phyloP scores from a whole-genome alignment of 768 basidiomycete species.

The Chalciporus sphaerocephalus region DNA sequence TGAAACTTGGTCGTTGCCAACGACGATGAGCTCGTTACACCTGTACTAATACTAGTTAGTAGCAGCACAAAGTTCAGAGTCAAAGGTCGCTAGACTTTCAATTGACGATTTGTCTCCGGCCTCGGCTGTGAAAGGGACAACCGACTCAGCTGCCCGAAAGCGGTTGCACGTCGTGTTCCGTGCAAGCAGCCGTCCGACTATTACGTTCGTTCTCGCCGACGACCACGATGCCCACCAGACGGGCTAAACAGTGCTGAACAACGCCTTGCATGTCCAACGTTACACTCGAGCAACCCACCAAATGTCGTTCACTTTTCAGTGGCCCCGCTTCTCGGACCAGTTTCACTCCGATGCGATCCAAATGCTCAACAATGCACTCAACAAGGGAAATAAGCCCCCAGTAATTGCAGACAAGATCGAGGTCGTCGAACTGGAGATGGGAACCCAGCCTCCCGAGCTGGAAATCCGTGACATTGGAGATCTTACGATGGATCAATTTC shows the following conservation, averaged over 20 bases:
- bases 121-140: not conserved
- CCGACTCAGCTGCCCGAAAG: not conserved
- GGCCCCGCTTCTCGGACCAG: slow-evolving; percentile 95
- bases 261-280: not conserved
- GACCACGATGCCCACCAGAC: slow-evolving; percentile 20
- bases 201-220: slow-evolving; percentile 15
- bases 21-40: not conserved
- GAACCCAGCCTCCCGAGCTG: slow-evolving; percentile 95
- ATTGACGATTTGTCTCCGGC: too few relatives aligned
- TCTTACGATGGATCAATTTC: slow-evolving; percentile 89
- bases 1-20: slow-evolving; percentile 16
- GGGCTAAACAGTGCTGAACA: not conserved
- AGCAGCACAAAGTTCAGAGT: too few relatives aligned
- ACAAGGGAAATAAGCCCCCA: slow-evolving; percentile 95
- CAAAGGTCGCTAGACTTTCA: too few relatives aligned
- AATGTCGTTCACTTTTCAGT: slow-evolving; percentile 94
- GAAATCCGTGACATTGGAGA: slow-evolving; percentile 98
- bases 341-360: slow-evolving; percentile 95
- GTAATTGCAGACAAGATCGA: slow-evolving; percentile 97
- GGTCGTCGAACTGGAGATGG: slow-evolving; percentile 99
- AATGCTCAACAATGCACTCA: slow-evolving; percentile 95
- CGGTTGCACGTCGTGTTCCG: not conserved
- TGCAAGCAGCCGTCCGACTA: slow-evolving; percentile 1
- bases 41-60: not conserved
- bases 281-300: slow-evolving; percentile 7